Conservation (phyloP, 441 rosid genomes). For the Sinapis alba region DNA sequence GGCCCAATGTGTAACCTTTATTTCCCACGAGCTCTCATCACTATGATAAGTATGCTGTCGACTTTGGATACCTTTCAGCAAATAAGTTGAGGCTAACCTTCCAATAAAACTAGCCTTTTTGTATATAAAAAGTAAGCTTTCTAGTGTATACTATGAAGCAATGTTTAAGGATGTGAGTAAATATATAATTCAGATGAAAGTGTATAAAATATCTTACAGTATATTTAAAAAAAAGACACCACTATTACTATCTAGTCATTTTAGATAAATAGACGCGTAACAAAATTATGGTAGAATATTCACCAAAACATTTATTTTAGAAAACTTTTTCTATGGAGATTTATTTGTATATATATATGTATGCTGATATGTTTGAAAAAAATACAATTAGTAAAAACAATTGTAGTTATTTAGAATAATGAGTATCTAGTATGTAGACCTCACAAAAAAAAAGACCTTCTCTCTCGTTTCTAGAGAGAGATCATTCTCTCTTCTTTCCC, state of each 20-base stretch:
- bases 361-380: too few relatives aligned
- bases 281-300: too few relatives aligned
- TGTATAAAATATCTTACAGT: background rate
- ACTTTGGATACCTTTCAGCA: constrained; percentile 6
- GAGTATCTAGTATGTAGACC: too few relatives aligned
- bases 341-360: too few relatives aligned
- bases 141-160: background rate
- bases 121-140: background rate
- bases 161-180: background rate
- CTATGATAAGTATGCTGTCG: background rate
- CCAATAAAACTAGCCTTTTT: background rate
- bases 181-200: background rate
- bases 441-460: too few relatives aligned
- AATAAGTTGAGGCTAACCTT: background rate
- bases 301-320: too few relatives aligned
- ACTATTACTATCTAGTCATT: background rate
- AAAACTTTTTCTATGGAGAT: too few relatives aligned
- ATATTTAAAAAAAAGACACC: background rate
- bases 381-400: too few relatives aligned
- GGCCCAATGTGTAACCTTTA: constrained; percentile 10
- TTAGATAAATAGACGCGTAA: too few relatives aligned
- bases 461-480: too few relatives aligned
- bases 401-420: too few relatives aligned
- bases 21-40: background rate
- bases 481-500: too few relatives aligned